Base-by-base conservation (phyloP, 441 rosid genomes). In the Hura crepitans region DNA sequence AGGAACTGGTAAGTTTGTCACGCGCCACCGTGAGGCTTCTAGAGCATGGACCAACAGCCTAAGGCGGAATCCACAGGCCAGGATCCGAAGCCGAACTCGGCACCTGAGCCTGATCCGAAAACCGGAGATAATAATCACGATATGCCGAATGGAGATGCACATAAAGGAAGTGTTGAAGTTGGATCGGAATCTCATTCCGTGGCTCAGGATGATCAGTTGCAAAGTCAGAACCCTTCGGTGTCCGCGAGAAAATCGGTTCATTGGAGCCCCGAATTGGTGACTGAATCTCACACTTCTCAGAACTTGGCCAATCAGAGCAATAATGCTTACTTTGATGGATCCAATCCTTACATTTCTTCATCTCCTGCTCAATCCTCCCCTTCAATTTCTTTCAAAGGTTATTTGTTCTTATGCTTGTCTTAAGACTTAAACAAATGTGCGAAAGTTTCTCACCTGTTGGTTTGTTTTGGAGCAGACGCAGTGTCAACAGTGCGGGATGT, bases 261-360 rank as follows among this genome's bases (percentile, higher is more conserved):
- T 58, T 89, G 97, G 97, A 88, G 88, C 77, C 87, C 96, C 67
- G 92, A 85, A 49, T 81, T 90, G 87, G 93, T 90, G 15, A 71
- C 84, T 22, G 89, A 81, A 60, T 81, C 96, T 35, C 86, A 75
- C 11, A 47, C 75, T 49, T 35, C 74, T 2, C 57, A 65, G 14
- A 33, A 65, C 14, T 2, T 2, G 5, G 35, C 12, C 25, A 49
- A 43, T 45, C 30, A 23, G 74, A 74, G 71, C 37, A 17, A 27
- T 15, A 65, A 74, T 17, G 74, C 74, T 33, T 27, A 69, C 31
- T 45, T 62, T 47, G 77, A 62, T 28, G 85, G 84, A 79, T 86
- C 93, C 65, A 83, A 87, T 75, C 87, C 88, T 33, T 81, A 85
- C 73, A 62, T 84, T 28, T 74, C 82, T 60, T 84, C 81, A 17